phyloP scores from a whole-genome alignment of 2,329 filamentous ascomycete species.

The Diaporthe caulivora region DNA sequence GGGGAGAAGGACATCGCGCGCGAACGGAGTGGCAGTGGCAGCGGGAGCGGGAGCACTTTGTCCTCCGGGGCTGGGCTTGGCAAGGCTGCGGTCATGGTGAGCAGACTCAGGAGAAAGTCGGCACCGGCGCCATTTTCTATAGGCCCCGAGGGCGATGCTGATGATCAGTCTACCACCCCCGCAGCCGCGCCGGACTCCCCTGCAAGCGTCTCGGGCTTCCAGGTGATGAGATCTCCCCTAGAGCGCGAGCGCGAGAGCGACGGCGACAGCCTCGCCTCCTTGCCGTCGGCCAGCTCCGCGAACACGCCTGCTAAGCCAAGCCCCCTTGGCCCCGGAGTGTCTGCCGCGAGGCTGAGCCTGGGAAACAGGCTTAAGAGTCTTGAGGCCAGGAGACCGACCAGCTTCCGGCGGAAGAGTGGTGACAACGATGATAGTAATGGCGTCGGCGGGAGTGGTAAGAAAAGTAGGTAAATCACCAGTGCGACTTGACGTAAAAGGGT shows the following conservation, averaged over 20 bases:
- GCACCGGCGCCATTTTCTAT: constrained; percentile 44
- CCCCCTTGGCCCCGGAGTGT: constrained; percentile 48
- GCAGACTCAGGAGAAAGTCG: constrained; percentile 44
- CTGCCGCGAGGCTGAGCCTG: constrained; percentile 61
- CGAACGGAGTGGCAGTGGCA: constrained; percentile 23
- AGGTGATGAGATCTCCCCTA: constrained; percentile 11
- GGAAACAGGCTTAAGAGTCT: constrained; percentile 61
- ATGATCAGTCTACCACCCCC: constrained; percentile 45
- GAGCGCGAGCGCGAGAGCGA: constrained; percentile 43
- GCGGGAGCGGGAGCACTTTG: constrained; percentile 41
- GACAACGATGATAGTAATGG: constrained; percentile 8
- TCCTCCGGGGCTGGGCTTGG: constrained; percentile 19
- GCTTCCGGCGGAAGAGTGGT: constrained; percentile 24
- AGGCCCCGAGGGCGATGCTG: constrained; percentile 42
- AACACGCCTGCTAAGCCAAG: constrained; percentile 41
- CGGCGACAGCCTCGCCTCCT: constrained; percentile 52
- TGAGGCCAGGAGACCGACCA: constrained; percentile 28
- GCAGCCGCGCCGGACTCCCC: constrained; percentile 2
- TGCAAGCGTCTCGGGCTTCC: constrained; percentile 21
- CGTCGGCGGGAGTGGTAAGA: neutral
- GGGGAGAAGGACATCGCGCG: constrained; percentile 31
- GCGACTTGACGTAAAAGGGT: neutral
- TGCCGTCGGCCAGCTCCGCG: constrained; percentile 32
- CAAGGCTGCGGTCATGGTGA: constrained; percentile 32
- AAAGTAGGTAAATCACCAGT: neutral